Conservation (phyloP, 2,329 filamentous ascomycete species). For the Chrysoporthe austroafricana region DNA sequence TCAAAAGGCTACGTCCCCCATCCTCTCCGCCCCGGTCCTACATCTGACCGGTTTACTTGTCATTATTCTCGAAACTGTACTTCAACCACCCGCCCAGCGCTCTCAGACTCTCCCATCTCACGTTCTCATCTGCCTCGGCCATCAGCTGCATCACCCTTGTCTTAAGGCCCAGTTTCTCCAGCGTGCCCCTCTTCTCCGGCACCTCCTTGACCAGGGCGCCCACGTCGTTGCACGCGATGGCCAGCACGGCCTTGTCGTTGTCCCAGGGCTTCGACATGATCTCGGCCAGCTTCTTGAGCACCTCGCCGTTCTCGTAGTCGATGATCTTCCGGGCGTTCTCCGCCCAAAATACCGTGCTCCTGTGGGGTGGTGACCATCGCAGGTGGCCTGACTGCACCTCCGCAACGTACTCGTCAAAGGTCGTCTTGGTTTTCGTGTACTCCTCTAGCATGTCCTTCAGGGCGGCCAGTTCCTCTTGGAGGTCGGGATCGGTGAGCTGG, state of each 20-base stretch:
- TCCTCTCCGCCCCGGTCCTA: neutral
- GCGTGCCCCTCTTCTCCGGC: conserved; percentile 76
- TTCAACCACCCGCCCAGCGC: conserved; percentile 72
- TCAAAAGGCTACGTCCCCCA: conserved; percentile 2
- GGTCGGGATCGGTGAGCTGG: conserved; percentile 66
- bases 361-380: conserved; percentile 90
- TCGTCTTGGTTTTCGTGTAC: conserved; percentile 72
- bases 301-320: conserved; percentile 77
- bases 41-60: conserved; percentile 15
- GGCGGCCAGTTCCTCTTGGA: conserved; percentile 63
- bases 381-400: conserved; percentile 86
- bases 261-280: conserved; percentile 75
- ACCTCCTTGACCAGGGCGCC: conserved; percentile 88
- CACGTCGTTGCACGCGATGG: conserved; percentile 91
- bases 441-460: conserved; percentile 68
- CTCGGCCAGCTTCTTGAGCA: conserved; percentile 81
- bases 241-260: conserved; percentile 85
- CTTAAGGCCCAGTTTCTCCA: conserved; percentile 87
- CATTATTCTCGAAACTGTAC: conserved; percentile 61
- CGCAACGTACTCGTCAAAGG: conserved; percentile 86
- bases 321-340: conserved; percentile 89
- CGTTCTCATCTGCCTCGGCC: conserved; percentile 84
- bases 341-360: conserved; percentile 84
- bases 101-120: conserved; percentile 89
- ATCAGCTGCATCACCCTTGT: conserved; percentile 90